Evolutionary conservation across 768 basidiomycete species (phyloP).

Genomic region (Naematelia encephala): DNA sequence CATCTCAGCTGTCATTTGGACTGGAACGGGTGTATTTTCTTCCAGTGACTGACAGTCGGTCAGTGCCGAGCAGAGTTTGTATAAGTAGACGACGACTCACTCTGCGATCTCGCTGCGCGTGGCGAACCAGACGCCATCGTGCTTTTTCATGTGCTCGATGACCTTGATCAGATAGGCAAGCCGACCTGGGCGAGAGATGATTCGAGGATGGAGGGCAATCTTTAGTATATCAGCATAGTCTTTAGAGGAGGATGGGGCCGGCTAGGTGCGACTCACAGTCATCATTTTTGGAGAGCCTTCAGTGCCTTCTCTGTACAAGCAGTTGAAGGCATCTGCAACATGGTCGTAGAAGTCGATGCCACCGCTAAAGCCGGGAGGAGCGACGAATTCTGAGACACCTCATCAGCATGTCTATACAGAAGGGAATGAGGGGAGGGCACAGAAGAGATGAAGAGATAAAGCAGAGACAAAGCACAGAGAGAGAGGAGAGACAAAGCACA

Average conservation of each 20-base stretch:
- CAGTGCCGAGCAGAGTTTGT: no score
- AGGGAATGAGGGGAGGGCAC: not conserved
- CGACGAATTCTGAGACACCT: not conserved
- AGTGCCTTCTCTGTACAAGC: constrained; percentile 30
- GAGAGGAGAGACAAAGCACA: not conserved
- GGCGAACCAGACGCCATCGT: constrained; percentile 34
- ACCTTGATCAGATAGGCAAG: constrained; percentile 34
- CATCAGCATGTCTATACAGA: not conserved
- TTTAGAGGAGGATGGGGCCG: no score
- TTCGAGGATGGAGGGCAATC: no score
- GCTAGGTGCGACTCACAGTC: no score
- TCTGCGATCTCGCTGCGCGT: constrained; percentile 42
- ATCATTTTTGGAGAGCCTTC: constrained; percentile 37
- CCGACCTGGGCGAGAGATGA: no score
- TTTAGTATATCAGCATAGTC: no score
- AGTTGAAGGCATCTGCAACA: constrained; percentile 26
- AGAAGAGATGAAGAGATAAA: not conserved
- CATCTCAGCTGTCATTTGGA: no score
- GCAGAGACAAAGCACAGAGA: no score
- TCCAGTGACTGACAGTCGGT: no score
- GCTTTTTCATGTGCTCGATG: constrained; percentile 28
- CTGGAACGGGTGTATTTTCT: no score
- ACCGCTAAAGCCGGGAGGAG: not conserved
- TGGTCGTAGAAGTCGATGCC: not conserved
- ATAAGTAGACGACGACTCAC: no score